Evolutionary conservation across 495 filamentous ascomycete genomes (phyloP).

Genomic region (Aspergillus leporis): DNA sequence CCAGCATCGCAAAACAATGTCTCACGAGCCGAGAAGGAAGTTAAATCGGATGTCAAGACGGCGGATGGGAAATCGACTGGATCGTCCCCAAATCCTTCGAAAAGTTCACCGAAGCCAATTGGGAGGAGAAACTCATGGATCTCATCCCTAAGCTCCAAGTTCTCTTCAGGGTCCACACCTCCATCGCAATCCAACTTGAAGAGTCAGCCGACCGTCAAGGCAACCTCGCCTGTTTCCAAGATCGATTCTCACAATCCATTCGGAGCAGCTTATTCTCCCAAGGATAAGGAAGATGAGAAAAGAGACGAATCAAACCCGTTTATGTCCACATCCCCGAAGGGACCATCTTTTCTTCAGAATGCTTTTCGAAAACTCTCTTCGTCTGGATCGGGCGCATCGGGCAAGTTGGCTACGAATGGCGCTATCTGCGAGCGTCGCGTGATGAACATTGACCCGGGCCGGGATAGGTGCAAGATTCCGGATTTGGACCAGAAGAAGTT

Average conservation of each 20-base stretch:
- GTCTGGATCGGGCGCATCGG: conserved; percentile 54
- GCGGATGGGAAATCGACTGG: conserved; percentile 26
- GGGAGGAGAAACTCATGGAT: conserved; percentile 83
- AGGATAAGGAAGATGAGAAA: conserved; percentile 57
- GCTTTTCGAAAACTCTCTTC: conserved; percentile 81
- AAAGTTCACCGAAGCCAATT: conserved; percentile 40
- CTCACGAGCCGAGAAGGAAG: conserved; percentile 25
- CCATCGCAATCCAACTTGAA: conserved; percentile 47
- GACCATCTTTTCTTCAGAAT: conserved; percentile 75
- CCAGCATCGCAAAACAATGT: conserved; percentile 17
- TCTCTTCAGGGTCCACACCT: conserved; percentile 67
- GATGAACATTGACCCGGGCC: conserved; percentile 79
- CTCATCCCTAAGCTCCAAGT: conserved; percentile 87
- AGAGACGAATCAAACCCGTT: conserved; percentile 58
- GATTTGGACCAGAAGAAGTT: conserved; percentile 81
- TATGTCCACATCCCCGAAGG: conserved; percentile 65
- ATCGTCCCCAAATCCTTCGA: conserved; percentile 27
- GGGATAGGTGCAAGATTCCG: conserved; percentile 75
- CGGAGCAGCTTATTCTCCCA: conserved; percentile 54
- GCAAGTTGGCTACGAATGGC: conserved; percentile 53
- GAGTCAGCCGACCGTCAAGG: conserved; percentile 44
- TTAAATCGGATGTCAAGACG: conserved; percentile 19
- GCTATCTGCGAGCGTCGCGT: conserved; percentile 69
- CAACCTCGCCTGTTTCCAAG: conserved; percentile 38
- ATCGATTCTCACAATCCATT: conserved; percentile 48